These are phyloP conservation scores for Lecanicillium sp. DNA, from an alignment of 2,329 filamentous ascomycete species.

Conservation along the genomic window DNA sequence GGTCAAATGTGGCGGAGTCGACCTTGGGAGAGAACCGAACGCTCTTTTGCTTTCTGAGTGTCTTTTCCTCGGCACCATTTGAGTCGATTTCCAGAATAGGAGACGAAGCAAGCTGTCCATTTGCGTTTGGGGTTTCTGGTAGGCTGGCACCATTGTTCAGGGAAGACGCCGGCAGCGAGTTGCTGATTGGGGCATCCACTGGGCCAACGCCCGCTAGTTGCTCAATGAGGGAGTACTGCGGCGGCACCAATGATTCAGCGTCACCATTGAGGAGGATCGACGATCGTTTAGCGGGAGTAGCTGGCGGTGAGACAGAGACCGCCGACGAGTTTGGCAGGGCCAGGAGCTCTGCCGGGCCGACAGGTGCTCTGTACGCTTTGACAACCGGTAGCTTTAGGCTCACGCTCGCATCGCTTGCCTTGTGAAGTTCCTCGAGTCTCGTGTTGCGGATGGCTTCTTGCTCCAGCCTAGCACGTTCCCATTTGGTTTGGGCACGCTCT, in stretches of 20 bases:
- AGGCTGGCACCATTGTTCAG: background rate
- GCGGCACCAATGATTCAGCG: background rate
- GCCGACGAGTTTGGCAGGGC: conserved; percentile 47
- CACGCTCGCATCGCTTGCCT: conserved; percentile 15
- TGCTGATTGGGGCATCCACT: background rate
- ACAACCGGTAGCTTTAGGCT: too few relatives aligned
- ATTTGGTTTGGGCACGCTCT: conserved; percentile 77
- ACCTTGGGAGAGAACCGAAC: conserved; percentile 64
- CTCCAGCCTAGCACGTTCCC: conserved; percentile 84
- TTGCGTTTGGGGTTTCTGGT: background rate
- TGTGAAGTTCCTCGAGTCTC: conserved; percentile 35
- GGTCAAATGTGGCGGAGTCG: conserved; percentile 53
- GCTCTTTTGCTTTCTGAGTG: conserved; percentile 45
- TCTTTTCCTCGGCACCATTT: background rate
- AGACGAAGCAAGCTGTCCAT: too few relatives aligned
- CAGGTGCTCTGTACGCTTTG: conserved; percentile 22
- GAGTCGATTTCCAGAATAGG: too few relatives aligned
- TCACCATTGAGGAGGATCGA: conserved; percentile 6
- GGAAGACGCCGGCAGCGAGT: too few relatives aligned
- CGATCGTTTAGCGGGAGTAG: background rate
- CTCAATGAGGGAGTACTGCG: conserved; percentile 6
- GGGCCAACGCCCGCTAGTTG: conserved; percentile 3
- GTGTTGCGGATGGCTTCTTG: conserved; percentile 75
- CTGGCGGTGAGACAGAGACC: conserved; percentile 21
- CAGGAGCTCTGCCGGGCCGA: conserved; percentile 38